Evolutionary conservation across 2,329 filamentous ascomycete species (phyloP), one percentile per base, ranked within the genome.

Genomic region (Sclerotinia sclerotiorum): DNA sequence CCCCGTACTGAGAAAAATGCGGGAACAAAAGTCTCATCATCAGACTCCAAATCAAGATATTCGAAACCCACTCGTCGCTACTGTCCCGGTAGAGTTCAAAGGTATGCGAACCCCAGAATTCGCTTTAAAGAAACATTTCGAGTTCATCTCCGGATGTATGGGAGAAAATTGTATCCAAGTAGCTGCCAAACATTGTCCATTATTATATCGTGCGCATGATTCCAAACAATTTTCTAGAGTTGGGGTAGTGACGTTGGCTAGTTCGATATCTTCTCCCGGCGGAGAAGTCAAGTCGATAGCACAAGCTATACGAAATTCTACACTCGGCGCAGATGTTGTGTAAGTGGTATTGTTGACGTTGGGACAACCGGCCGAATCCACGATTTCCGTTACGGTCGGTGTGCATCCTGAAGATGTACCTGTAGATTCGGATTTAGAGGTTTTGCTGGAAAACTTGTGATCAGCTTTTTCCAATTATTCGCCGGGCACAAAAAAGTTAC

Each of bases 131-230:
- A 69, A 74, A 52, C 73, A 74, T 11, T 69, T 62, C 17, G 68
- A 72, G 48, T 74, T 74, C 21, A 68, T 68, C 27, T 48, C 32
- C 7, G 73, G 72, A 6, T 46, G 55, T 1, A 52, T 56, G 1
- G 69, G 58, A 5, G 70, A 72, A 48, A 74, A 74, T n/a, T 73
- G 70, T 29, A 73, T 69, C 73, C 72, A 74, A 17, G 69, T 71
- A 2, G 71, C 72, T 19, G 70, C 73, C 15, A 72, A 63, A 54
- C 72, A 74, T 49, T 65, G 58, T 8, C 70, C 70, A 42, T 51
- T 51, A 52, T 67, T 69, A 27, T 68, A 69, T 49, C 44, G 42
- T 29, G 72, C 72, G 65, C 73, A 74, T 5, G 66, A 35, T 39
- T 72, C 57, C 27, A 74, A 24, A 58, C 72, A 74, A 1, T 57